These are phyloP conservation scores for Phaeophleospora eucalypticola DNA, from an alignment of 2,329 filamentous ascomycete genomes.

Conservation along the genomic window DNA sequence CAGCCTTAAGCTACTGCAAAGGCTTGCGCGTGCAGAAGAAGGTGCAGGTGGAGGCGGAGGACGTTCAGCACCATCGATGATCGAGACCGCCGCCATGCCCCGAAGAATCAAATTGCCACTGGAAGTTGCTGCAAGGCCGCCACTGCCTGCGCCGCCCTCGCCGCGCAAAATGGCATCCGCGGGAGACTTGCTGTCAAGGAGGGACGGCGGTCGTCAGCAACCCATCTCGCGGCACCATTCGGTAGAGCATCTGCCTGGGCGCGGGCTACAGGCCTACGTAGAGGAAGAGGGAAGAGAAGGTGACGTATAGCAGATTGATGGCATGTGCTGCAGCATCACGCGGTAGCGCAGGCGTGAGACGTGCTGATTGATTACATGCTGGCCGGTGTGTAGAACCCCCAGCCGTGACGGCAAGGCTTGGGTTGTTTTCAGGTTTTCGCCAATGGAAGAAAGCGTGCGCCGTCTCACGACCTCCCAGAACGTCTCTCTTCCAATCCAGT, in stretches of 20 bases:
- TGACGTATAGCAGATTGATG: conserved; percentile 7
- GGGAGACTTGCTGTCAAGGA: conserved; percentile 2
- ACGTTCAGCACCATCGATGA: neutral
- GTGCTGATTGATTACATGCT: conserved; percentile 2
- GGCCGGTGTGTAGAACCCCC: neutral
- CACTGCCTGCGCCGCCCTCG: conserved; percentile 15
- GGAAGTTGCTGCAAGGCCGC: conserved; percentile 12
- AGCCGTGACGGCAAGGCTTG: neutral
- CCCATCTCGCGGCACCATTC: conserved; percentile 14
- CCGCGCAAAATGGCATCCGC: conserved; percentile 12
- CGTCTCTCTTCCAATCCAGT: neutral
- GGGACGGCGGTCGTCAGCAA: conserved; percentile 4
- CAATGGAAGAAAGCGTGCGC: neutral
- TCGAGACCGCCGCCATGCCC: neutral
- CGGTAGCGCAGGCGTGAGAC: conserved; percentile 1
- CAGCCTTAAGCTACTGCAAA: conserved; percentile 11
- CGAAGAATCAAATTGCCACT: conserved; percentile 13
- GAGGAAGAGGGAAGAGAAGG: conserved; percentile 17
- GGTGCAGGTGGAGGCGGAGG: conserved; percentile 7
- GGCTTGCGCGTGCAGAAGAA: conserved; percentile 12
- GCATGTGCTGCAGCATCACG: neutral
- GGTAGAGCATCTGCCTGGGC: conserved; percentile 18
- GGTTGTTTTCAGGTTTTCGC: neutral
- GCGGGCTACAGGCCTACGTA: conserved; percentile 25
- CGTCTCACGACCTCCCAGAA: neutral